Base-by-base conservation (phyloP, 2,329 filamentous ascomycete genomes). In the Beauveria medogensis region DNA sequence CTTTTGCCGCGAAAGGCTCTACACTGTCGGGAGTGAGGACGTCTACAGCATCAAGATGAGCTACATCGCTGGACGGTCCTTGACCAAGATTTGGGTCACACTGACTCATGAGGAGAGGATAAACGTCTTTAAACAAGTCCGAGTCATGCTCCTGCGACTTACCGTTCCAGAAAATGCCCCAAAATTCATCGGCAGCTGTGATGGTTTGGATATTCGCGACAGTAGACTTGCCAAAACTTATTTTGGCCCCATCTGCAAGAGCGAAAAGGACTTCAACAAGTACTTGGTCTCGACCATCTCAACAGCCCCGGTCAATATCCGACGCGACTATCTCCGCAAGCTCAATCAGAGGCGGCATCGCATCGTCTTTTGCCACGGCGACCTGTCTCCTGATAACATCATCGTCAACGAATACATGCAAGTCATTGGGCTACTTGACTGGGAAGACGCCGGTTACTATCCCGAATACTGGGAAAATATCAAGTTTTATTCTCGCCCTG, bases 291-390 rank as follows among this genome's bases (percentile, higher is more conserved):
- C 50, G 6, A 46, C 47, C 0, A 52, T 67, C 1, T 22, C 43
- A 0, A 3, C 55, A 1, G 61, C 52, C 0, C 65, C 66, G 9
- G n/a, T 30, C 2, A 41, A 54, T 0, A n/a, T 67, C 2, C 57
- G 54, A 1, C 24, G 18, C 3, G 66, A 64, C 0, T 67, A 66
- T 53, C 24, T 57, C 3, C 55, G 47, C 3, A 63, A 58, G 22
- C 58, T 66, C 12, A 51, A 55, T 24, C 40, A 53, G 1, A 65
- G 37, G 0, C 44, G 62, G 6, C 65, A 72, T 62, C 57, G 58
- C 18, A 64, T 72, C 22, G 71, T 76, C 1, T 78, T 82, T 63
- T 79, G 78, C 4, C 79, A 82, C 69, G 74, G 74, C 3, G 80
- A 83, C 67, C 69, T 83, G 24, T 74, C 69, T 44, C 70, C 70